Percentiles rank a stretch among this genome's conserved stretches.
phyloP scores from a whole-genome alignment of 148 eudicot species.

The Polygonum maritimum region DNA sequence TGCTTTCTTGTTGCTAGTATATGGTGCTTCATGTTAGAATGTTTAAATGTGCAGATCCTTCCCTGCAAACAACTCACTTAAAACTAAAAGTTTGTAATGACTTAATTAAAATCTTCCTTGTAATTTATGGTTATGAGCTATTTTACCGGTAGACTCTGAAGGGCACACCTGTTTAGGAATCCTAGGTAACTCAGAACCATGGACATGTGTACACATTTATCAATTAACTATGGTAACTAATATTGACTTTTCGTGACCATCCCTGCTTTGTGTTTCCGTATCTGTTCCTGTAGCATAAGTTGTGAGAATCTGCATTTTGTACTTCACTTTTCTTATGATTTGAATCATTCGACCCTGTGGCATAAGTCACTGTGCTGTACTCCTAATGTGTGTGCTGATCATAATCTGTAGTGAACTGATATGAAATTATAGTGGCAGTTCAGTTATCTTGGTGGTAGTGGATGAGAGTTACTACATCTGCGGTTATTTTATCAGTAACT shows the following conservation, averaged over 20 bases:
- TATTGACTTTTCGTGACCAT: not conserved
- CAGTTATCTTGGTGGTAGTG: not conserved
- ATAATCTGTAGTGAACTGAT: not conserved
- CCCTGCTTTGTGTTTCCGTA: not conserved
- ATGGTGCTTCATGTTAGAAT: not conserved
- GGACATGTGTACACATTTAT: not conserved
- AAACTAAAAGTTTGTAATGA: not conserved
- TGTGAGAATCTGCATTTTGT: not conserved
- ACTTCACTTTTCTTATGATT: not conserved
- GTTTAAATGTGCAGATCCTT: not conserved
- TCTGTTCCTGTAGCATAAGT: not conserved
- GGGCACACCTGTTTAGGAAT: not conserved
- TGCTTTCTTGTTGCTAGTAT: not conserved
- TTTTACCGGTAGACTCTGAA: not conserved
- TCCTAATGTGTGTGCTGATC: not conserved
- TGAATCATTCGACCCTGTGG: not conserved
- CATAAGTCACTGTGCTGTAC: not conserved
- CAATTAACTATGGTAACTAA: not conserved
- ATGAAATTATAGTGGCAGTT: not conserved
- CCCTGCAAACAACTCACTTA: not conserved
- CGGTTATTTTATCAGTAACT: not conserved
- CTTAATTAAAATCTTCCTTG: not conserved
- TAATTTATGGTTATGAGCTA: not conserved
- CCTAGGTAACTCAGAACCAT: not conserved
- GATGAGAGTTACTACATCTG: slow-evolving; percentile 1